phyloP scores from a whole-genome alignment of 2,329 filamentous ascomycete genomes.

The Phoma sp. region DNA sequence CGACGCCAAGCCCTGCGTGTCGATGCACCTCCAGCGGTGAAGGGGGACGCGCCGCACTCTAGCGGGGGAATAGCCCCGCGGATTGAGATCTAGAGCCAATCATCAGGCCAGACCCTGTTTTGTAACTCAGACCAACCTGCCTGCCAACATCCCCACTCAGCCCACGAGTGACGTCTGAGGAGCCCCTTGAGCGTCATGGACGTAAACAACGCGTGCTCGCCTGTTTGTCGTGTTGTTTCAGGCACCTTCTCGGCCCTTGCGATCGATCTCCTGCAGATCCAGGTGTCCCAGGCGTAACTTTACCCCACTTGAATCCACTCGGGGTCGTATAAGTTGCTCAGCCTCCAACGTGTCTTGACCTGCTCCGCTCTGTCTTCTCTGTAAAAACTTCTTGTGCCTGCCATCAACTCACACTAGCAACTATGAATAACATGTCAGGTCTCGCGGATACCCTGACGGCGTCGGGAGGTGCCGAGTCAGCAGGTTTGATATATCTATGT shows the following conservation, averaged over 20 bases:
- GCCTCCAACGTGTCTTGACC: neutral
- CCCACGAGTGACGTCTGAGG: slow-evolving; percentile 17
- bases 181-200: slow-evolving; percentile 14
- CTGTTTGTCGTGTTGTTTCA: slow-evolving; percentile 12
- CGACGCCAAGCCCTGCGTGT: slow-evolving; percentile 12
- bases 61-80: slow-evolving; percentile 14
- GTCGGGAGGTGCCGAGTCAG: slow-evolving; percentile 51
- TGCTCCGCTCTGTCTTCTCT: neutral
- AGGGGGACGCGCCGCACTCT: slow-evolving; percentile 8
- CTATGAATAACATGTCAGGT: slow-evolving; percentile 27
- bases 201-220: slow-evolving; percentile 15
- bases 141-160: slow-evolving; percentile 14
- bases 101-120: slow-evolving; percentile 3
- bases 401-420: neutral
- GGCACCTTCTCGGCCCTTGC: slow-evolving; percentile 3
- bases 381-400: neutral
- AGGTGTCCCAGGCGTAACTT: neutral
- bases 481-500: slow-evolving; percentile 30
- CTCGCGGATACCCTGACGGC: slow-evolving; percentile 51
- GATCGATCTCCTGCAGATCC: slow-evolving; percentile 11
- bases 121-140: slow-evolving; percentile 5
- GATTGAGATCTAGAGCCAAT: slow-evolving; percentile 6
- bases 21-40: slow-evolving; percentile 15
- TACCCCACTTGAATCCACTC: slow-evolving; percentile 16
- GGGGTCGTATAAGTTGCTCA: slow-evolving; percentile 6